Percentiles rank a stretch among this genome's conserved stretches.
phyloP scores from a whole-genome alignment of 2,329 filamentous ascomycete species.

The Gnomoniopsis sp. region DNA sequence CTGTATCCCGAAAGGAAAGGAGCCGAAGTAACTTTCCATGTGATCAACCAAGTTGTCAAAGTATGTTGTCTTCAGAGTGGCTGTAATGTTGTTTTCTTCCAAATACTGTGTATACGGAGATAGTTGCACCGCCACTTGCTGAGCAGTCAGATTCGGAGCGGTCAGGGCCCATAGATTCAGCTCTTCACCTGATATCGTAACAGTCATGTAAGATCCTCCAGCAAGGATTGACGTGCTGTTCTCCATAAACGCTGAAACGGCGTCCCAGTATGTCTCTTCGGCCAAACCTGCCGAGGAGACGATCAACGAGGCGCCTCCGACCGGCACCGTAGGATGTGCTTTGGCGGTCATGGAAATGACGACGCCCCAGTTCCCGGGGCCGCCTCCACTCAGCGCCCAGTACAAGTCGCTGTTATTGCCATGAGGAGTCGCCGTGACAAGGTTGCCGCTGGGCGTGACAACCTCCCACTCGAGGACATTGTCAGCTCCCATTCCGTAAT shows the following conservation, averaged over 20 bases:
- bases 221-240: no score
- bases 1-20: no score
- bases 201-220: constrained; percentile 20
- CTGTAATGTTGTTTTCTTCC: no score
- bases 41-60: no score
- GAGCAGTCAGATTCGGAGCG: no score
- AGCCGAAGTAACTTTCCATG: no score
- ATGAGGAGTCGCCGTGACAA: constrained; percentile 37
- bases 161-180: no score
- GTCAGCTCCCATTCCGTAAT: constrained; percentile 49
- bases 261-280: constrained; percentile 36
- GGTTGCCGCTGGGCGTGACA: constrained; percentile 41
- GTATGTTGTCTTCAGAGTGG: no score
- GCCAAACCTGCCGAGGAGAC: constrained; percentile 37
- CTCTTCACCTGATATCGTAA: constrained; percentile 31
- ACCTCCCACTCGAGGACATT: constrained; percentile 46
- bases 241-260: no score
- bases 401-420: constrained; percentile 42
- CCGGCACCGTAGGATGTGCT: constrained; percentile 22
- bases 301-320: constrained; percentile 23
- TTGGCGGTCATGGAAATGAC: constrained; percentile 28
- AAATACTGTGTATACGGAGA: no score
- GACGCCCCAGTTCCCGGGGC: constrained; percentile 36
- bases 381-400: constrained; percentile 47
- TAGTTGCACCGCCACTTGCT: no score